These are phyloP conservation scores for Hyphodiscus hymeniophilus DNA, from an alignment of 495 filamentous ascomycete genomes.

Conservation along the genomic window DNA sequence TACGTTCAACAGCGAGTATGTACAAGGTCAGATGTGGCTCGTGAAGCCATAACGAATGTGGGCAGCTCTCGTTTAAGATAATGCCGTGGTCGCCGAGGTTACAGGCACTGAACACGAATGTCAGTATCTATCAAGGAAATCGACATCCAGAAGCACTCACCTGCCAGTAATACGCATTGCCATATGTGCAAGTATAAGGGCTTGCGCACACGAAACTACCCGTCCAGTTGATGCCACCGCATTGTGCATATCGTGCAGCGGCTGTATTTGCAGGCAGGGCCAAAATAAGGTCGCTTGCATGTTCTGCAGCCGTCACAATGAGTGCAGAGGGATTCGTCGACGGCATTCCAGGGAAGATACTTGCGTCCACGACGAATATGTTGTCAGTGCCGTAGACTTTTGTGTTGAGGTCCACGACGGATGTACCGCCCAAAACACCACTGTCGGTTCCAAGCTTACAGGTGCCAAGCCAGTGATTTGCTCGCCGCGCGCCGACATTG, in stretches of 20 bases:
- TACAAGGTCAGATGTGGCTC: background rate
- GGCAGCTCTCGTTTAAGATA: background rate
- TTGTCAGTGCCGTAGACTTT: slow-evolving; percentile 60
- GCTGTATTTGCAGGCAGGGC: slow-evolving; percentile 26
- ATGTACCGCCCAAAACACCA: slow-evolving; percentile 42
- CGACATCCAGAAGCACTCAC: background rate
- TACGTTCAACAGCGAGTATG: background rate
- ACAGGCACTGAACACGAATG: slow-evolving; percentile 1
- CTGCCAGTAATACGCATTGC: slow-evolving; percentile 31
- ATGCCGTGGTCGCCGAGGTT: background rate
- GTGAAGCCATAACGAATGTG: too few relatives aligned
- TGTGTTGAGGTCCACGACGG: slow-evolving; percentile 56
- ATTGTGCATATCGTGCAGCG: slow-evolving; percentile 28
- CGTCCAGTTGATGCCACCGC: slow-evolving; percentile 33
- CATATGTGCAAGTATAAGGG: slow-evolving; percentile 28
- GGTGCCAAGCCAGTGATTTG: slow-evolving; percentile 66
- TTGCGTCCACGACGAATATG: slow-evolving; percentile 47
- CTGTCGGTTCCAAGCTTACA: slow-evolving; percentile 53
- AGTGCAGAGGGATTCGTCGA: slow-evolving; percentile 45
- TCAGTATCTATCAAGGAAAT: background rate
- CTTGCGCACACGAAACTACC: slow-evolving; percentile 30
- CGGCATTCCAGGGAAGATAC: slow-evolving; percentile 48
- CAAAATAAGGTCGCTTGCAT: slow-evolving; percentile 43
- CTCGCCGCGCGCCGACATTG: slow-evolving; percentile 46
- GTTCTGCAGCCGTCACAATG: slow-evolving; percentile 45